phyloP scores from a whole-genome alignment of 768 basidiomycete species.

The Boletus tomentosulus region DNA sequence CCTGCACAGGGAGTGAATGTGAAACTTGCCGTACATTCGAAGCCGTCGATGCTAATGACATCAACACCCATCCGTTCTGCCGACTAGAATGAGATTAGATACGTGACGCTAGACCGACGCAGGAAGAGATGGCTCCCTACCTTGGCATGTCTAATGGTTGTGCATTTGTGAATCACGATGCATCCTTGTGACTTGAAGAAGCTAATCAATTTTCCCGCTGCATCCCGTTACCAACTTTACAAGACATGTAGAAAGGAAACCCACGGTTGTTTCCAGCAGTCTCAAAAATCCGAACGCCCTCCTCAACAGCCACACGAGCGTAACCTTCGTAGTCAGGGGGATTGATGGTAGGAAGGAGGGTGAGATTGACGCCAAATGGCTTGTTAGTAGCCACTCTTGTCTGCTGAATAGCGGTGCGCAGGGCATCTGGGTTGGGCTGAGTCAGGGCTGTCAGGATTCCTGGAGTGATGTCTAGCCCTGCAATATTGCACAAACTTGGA shows the following conservation, averaged over 20 bases:
- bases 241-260: conserved; percentile 18
- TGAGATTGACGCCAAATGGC: conserved; percentile 84
- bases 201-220: conserved; percentile 74
- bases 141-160: conserved; percentile 81
- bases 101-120: background rate
- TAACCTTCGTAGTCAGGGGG: conserved; percentile 90
- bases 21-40: conserved; percentile 62
- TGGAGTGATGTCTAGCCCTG: conserved; percentile 13
- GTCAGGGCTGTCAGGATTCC: conserved; percentile 87
- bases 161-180: conserved; percentile 88
- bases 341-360: conserved; percentile 82
- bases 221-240: background rate
- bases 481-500: background rate
- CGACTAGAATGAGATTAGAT: conserved; percentile 30
- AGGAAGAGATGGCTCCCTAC: conserved; percentile 29
- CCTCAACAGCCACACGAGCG: conserved; percentile 76
- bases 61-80: conserved; percentile 82
- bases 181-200: conserved; percentile 78
- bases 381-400: conserved; percentile 65
- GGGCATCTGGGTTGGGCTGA: conserved; percentile 78
- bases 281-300: conserved; percentile 86
- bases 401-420: conserved; percentile 76
- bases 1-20: background rate
- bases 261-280: conserved; percentile 89
- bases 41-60: conserved; percentile 83